Evolutionary conservation across 164 flowering plant species (phyloP).

Genomic region (Nymphaea thermarum): DNA sequence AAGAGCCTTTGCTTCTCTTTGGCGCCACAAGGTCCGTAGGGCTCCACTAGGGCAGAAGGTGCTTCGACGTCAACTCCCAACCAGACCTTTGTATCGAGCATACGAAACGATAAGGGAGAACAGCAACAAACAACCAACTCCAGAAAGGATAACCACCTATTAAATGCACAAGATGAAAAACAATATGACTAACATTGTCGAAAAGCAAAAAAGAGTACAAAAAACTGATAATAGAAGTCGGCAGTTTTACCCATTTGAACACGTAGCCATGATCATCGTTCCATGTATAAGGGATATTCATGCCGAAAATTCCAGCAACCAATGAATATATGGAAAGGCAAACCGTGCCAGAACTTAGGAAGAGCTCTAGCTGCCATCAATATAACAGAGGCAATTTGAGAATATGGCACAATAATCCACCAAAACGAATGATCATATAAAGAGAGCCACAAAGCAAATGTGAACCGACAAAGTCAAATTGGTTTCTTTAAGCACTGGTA

Average conservation of each 20-base stretch:
- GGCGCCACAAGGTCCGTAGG: too few relatives aligned
- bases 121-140: conserved; percentile 20
- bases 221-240: background rate
- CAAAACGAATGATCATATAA: background rate
- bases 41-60: too few relatives aligned
- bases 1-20: too few relatives aligned
- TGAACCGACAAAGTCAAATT: background rate
- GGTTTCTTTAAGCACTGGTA: background rate
- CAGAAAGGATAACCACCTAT: conserved; percentile 50
- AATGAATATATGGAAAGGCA: conserved; percentile 68
- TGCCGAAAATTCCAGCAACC: conserved; percentile 84
- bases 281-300: conserved; percentile 92
- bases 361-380: conserved; percentile 67
- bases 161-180: conserved; percentile 2
- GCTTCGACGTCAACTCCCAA: conserved; percentile 14
- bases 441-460: background rate
- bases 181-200: background rate
- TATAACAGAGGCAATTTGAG: background rate
- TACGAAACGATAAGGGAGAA: conserved; percentile 32
- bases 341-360: conserved; percentile 80
- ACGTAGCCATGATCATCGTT: conserved; percentile 49
- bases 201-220: background rate
- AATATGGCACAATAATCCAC: background rate
- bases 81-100: conserved; percentile 54
- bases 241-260: conserved; percentile 75